Base-by-base conservation (phyloP, 345 rosid genomes). In the Stellera chamaejasme region DNA sequence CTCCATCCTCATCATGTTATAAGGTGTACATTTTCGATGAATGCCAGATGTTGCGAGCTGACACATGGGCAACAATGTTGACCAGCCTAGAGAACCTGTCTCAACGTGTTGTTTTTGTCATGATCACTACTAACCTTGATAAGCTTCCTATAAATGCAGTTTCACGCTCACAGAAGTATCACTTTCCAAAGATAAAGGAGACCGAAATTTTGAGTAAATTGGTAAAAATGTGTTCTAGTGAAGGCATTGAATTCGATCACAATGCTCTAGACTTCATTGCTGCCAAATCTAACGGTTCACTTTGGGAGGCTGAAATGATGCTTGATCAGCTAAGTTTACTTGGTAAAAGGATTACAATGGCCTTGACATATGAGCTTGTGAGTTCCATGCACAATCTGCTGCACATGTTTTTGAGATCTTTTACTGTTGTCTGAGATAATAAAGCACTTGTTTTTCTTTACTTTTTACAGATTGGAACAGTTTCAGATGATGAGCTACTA, bases 241-340 rank as follows among this genome's bases (percentile, higher is more conserved):
- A 93, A 72, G 76, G 84, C 54, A 66, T 93, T 32, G 85, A 77
- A 52, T 82, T 79, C 61, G 99, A 93, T 67, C 85, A 70, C 46
- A 75, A 42, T 23, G 97, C 97, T 36, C 55, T 93, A 56, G 91
- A 87, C 51, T 86, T 88, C 71, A 81, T 93, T 70, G 97, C 97
- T 62, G 73, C 89, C n/a, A 93, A 81, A 69, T 78, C 99, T 32
- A 84, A 76, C 73, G 99, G 99, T 74, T 93, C 99, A 13, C 84
- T 89, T 52, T 72, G 94, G 52, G 99, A 84, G 76, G 99, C 94
- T 42, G 97, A 89, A 73, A 93, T 79, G 72, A 84, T 93, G 96
- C 91, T 87, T 42, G 97, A 89, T 68, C 99, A 93, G 75, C 75
- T 93, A 48, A 87, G 97, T 71, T 78, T 88, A 62, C 87, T 92